Evolutionary conservation across 1,284 basidiomycete species (phyloP), one percentile per base, ranked within the genome.

Genomic region (Sporisorium sorghi): DNA sequence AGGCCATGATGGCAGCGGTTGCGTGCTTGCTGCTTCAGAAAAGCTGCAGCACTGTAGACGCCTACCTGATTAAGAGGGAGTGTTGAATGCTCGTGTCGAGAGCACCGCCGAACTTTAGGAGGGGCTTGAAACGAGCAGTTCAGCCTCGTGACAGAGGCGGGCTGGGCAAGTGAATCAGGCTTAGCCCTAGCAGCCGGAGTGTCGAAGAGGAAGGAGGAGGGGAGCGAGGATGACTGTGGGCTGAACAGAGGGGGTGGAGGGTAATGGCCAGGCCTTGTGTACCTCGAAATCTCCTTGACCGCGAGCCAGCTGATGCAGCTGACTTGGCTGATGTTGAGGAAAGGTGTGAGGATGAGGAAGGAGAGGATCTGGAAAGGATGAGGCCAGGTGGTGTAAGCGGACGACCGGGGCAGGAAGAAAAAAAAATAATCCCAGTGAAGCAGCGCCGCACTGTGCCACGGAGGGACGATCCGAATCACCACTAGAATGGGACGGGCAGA

Each of bases 1-100:
- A 63, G 9, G 72, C 62, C 72, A 74, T 74, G 52, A 9, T 62
- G 55, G 35, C 5, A 4, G 26, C 44, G 10, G 44, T 46, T 17
- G 14, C 5, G 11, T 8, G 51, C 54, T 30, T 46, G 26, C 24
- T 28, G 26, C 15, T n/a, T n/a, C n/a, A n/a, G 17, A 42, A 17
- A 12, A 23, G 35, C 40, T 43, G 19, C 17, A 19, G 37, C 28
- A 28, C 23, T 26, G 24, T 3, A 23, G 40, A 9, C 12, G n/a
- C 26, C 17, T 12, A 21, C 50, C 39, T n/a, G 7, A 30, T 8
- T 15, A 28, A 17, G 28, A 19, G 30, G 11, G 33, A 17, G 2
- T 1, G 12, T 23, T 12, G 24, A 32, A 24, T 23, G 35, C 42
- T 17, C 17, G 42, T 23, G 24, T 37, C n/a, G 46, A 33, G 53